Evolutionary conservation across 495 filamentous ascomycete genomes (phyloP).

Genomic region (Hypoxylon fragiforme): DNA sequence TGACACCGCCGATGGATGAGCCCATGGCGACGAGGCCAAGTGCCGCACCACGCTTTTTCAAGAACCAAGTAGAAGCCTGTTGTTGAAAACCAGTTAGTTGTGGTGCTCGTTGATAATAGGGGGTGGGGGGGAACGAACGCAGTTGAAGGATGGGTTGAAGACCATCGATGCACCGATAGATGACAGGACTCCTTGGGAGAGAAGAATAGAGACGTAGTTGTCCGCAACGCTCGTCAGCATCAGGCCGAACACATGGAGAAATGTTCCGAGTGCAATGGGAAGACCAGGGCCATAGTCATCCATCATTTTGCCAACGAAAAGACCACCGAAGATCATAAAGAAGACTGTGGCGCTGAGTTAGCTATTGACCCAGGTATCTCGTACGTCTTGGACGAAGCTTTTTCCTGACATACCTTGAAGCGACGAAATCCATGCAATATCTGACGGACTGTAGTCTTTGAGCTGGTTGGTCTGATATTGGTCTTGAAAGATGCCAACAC

Average conservation of each 20-base stretch:
- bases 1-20: neutral
- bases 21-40: neutral
- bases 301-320: neutral
- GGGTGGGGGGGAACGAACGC: neutral
- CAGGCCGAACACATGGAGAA: neutral
- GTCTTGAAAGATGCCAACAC: constrained; percentile 63
- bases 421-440: constrained; percentile 61
- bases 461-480: constrained; percentile 59
- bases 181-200: neutral
- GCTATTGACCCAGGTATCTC: neutral
- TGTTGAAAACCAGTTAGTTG: neutral
- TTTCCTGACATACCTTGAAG: neutral
- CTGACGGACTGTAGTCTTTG: constrained; percentile 49
- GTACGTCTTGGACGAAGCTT: too few species aligned
- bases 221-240: neutral
- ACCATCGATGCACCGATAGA: neutral
- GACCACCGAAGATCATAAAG: neutral
- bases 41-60: neutral
- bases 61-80: neutral
- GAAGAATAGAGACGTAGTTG: neutral
- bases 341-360: neutral
- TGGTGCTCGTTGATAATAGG: neutral
- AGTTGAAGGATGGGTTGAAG: neutral
- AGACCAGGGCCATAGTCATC: neutral
- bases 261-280: neutral